phyloP scores from a whole-genome alignment of 2,329 filamentous ascomycete species.

The Alternaria incomplexa region DNA sequence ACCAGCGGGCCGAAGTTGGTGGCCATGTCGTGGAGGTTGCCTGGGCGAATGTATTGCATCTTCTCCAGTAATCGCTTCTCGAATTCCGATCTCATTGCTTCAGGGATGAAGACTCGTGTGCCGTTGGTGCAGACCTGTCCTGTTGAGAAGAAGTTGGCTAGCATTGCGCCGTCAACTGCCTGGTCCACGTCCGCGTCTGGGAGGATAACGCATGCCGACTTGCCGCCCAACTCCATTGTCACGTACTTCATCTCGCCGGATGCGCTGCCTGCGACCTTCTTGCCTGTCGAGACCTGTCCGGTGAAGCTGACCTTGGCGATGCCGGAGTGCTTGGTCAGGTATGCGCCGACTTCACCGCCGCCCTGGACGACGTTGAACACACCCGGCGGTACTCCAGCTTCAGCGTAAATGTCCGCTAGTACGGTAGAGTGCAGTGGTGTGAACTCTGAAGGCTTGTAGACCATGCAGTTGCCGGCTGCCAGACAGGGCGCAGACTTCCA shows the following conservation, averaged over 20 bases:
- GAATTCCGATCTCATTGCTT: slow-evolving; percentile 68
- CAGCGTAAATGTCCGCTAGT: slow-evolving; percentile 76
- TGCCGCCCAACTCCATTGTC: slow-evolving; percentile 91
- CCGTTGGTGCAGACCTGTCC: slow-evolving; percentile 95
- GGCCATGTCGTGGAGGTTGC: slow-evolving; percentile 71
- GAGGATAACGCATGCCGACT: slow-evolving; percentile 80
- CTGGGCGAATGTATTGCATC: slow-evolving; percentile 72
- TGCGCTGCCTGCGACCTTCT: slow-evolving; percentile 78
- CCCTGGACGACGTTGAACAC: slow-evolving; percentile 90
- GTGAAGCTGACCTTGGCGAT: slow-evolving; percentile 91
- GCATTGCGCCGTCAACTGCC: slow-evolving; percentile 89
- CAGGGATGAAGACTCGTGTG: slow-evolving; percentile 82
- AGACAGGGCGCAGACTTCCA: slow-evolving; percentile 90
- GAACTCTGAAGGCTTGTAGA: slow-evolving; percentile 89
- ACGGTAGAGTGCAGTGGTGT: slow-evolving; percentile 82
- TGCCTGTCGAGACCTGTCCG: slow-evolving; percentile 82
- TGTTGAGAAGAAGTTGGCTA: slow-evolving; percentile 91
- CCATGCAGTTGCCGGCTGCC: slow-evolving; percentile 86
- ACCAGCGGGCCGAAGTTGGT: slow-evolving; percentile 89
- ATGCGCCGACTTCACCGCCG: slow-evolving; percentile 76
- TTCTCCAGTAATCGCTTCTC: slow-evolving; percentile 73
- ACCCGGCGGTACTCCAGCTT: slow-evolving; percentile 79
- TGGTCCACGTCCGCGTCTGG: slow-evolving; percentile 78
- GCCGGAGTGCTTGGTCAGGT: slow-evolving; percentile 72
- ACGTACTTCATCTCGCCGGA: slow-evolving; percentile 85